These are phyloP conservation scores for Metarhizium brunneum DNA, from an alignment of 2,329 filamentous ascomycete species.

Conservation along the genomic window DNA sequence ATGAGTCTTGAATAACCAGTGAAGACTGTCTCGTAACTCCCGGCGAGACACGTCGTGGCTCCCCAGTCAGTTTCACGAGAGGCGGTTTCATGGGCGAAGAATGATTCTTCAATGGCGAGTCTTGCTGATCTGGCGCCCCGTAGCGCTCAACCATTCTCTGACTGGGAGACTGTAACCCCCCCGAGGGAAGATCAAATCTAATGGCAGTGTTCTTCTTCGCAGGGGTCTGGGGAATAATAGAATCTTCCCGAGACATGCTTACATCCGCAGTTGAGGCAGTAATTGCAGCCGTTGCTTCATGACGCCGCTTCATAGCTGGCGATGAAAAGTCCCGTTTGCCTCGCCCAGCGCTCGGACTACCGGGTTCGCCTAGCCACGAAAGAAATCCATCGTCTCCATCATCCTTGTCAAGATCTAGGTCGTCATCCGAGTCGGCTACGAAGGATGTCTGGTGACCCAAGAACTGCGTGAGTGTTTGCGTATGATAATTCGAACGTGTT, in stretches of 20 bases:
- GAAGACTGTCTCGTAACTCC: constrained; percentile 14
- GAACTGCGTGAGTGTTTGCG: constrained; percentile 34
- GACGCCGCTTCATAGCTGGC: neutral
- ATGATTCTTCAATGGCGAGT: constrained; percentile 28
- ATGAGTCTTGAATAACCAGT: constrained; percentile 37
- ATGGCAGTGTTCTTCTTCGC: constrained; percentile 14
- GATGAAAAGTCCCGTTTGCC: constrained; percentile 1
- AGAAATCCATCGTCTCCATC: constrained; percentile 19
- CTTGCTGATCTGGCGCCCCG: constrained; percentile 20
- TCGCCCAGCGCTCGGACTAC: constrained; percentile 17
- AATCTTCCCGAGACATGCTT: constrained; percentile 17
- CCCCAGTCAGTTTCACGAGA: constrained; percentile 14
- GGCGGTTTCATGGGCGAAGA: constrained; percentile 4
- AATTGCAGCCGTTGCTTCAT: neutral
- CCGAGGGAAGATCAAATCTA: constrained; percentile 34
- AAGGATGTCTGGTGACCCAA: constrained; percentile 16
- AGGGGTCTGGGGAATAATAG: constrained; percentile 34
- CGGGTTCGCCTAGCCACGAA: constrained; percentile 22
- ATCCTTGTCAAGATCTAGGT: constrained; percentile 16
- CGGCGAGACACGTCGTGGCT: constrained; percentile 10
- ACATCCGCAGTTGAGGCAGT: neutral
- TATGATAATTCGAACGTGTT: constrained; percentile 25
- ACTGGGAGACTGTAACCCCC: constrained; percentile 26
- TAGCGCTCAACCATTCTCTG: constrained; percentile 31
- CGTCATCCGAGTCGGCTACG: constrained; percentile 31